Base-by-base conservation (phyloP, 352 stramenopile genomes). In the Phytopythium litorale region DNA sequence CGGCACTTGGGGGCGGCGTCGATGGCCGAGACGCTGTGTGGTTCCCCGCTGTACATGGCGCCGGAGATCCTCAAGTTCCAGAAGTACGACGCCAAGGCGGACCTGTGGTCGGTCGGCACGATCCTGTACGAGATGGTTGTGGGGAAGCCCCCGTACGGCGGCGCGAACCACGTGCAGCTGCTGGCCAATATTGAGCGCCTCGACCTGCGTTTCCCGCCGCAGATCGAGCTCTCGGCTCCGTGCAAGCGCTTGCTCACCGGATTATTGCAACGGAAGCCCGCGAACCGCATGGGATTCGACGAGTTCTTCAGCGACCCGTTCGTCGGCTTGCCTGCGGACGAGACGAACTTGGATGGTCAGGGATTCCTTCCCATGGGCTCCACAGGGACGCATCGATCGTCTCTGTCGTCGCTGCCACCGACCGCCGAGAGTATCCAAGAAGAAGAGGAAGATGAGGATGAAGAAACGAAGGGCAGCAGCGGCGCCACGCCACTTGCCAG, bases 51-150 rank as follows among this genome's bases (percentile, higher is more conserved):
- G 45, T 99, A 99, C 68, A 99, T 99, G 97, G 97, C 97, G 21
- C 97, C 97, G 8, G 97, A 99, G 81, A 98, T 99, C 68, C 82
- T 99, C 60, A 82, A 87, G 67, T 89, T 91, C 53, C 76, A 97
- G 58, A 97, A 95, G 73, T 99, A 99, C 71, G 93, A 98, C 76
- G 90, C 92, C 32, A 98, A 98, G 67, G 96, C 96, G 11, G 97
- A 99, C 73, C 75, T 99, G 3, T 99, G 96, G 96, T 97, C 87
- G 3, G 94, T 98, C 3, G 97, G 97, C 37, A 96, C 91, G 9
- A 97, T 99, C 45, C 62, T 98, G 30, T 99, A 97, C 70, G 96
- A 99, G 79, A 98, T 98, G 88, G 80, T 98, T 63, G 82, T 91
- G 1, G 94, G 94, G 40, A 78, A 83, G n/a, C 93, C 94, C 19